Evolutionary conservation across 768 basidiomycete species (phyloP), one percentile per base, ranked within the genome.

Genomic region (Russula ochroleuca): DNA sequence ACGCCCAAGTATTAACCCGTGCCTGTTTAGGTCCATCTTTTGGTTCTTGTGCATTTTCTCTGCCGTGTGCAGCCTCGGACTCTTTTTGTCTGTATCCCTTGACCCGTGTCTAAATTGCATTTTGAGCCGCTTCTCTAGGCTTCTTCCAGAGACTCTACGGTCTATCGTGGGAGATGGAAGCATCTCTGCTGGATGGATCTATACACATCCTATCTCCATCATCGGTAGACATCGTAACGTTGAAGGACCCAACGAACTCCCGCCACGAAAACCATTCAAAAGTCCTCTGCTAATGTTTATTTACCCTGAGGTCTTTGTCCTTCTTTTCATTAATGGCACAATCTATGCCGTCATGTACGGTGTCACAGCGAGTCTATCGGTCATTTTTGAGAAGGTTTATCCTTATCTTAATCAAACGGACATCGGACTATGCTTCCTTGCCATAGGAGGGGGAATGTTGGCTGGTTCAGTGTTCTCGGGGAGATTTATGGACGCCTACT

Each of bases 361-460:
- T 40, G 80, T 86, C 35, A 80, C 78, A 1, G 81, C 88, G 0
- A 82, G 82, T 1, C 78, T 87, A 15, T 84, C 88, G 1, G 81
- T 85, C 0, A 76, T 86, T 0, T 85, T 91, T 70, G 75, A 78
- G 55, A 65, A 73, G 1, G 75, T 79, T 1, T 92, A 94, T 66
- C 80, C 84, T 0, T 79, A 74, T 64, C 76, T 91, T 21, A 80
- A 73, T 61, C 81, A 89, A 65, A 84, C 85, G 4, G 78, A 82
- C 28, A 79, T 90, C 37, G 92, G 92, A 2, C 74, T 94, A 5
- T 92, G 88, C 72, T 94, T 86, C 75, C 75, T 94, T 58, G 83
- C 85, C 1, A 81, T 87, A 55, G 93, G 91, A 2, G 81, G 83
- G 15, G 94, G 92, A 0, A 85, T 85, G 75, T 73, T 83, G 10